These are phyloP conservation scores for Arthrobotrys iridis DNA, from an alignment of 2,329 filamentous ascomycete genomes.

Conservation along the genomic window DNA sequence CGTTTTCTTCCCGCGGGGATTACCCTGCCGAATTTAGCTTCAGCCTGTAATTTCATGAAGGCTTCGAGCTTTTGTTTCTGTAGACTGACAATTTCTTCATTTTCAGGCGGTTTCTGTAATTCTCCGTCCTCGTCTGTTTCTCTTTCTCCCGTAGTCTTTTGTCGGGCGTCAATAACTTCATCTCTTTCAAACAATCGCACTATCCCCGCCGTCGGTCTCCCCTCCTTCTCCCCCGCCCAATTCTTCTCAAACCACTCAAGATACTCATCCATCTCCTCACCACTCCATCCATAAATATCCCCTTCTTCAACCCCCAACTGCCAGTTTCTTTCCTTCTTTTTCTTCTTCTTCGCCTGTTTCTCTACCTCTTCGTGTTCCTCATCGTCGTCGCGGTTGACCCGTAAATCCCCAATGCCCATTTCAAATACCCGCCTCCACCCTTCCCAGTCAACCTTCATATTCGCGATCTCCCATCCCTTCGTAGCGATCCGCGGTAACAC, in stretches of 20 bases:
- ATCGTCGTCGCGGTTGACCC: no score
- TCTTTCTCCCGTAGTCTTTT: neutral
- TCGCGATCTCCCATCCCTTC: conserved; percentile 33
- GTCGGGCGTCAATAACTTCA: neutral
- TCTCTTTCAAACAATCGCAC: conserved; percentile 54
- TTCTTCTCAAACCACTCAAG: conserved; percentile 80
- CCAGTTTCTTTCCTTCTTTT: conserved; percentile 58
- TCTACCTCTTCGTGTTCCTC: conserved; percentile 57
- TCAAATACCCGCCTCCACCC: conserved; percentile 71
- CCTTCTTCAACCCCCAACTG: conserved; percentile 69
- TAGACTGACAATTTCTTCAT: neutral
- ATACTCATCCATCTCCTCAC: conserved; percentile 75
- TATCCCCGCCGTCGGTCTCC: conserved; percentile 56
- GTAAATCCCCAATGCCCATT: conserved; percentile 56
- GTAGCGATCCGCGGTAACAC: conserved; percentile 52
- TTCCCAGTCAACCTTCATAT: conserved; percentile 72
- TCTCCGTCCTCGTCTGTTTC: conserved; percentile 55
- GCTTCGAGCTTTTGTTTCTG: conserved; percentile 1
- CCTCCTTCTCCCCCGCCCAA: conserved; percentile 67
- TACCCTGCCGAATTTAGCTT: neutral
- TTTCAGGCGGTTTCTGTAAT: conserved; percentile 58
- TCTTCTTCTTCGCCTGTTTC: conserved; percentile 50
- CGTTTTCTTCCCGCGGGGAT: neutral
- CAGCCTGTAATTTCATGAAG: conserved; percentile 21
- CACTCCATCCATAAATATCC: conserved; percentile 72